phyloP scores from a whole-genome alignment of 345 rosid genomes.

The Orychophragmus violaceus region DNA sequence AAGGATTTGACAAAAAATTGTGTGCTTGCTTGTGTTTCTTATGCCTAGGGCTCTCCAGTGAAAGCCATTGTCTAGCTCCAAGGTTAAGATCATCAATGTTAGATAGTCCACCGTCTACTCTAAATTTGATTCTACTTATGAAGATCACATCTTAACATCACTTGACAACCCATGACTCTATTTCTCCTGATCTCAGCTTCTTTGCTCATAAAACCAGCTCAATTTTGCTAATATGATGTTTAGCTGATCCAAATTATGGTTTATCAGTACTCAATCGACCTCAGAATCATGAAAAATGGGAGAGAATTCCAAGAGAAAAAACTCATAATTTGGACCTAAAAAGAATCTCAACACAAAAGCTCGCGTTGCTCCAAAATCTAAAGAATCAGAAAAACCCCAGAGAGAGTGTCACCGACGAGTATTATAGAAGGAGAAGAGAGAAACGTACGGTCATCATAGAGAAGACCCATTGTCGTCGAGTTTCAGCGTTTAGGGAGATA shows the following conservation, averaged over 20 bases:
- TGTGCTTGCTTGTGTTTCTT: background rate
- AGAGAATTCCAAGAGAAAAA: background rate
- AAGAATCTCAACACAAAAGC: background rate
- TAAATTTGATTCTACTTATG: background rate
- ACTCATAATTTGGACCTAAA: background rate
- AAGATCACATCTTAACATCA: background rate
- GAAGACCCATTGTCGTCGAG: constrained; percentile 80
- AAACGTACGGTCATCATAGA: constrained; percentile 61
- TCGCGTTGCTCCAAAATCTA: background rate
- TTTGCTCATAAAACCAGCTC: background rate
- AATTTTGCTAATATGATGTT: background rate
- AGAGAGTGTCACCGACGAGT: background rate
- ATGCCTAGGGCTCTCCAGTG: background rate
- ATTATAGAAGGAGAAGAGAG: background rate
- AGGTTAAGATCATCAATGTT: background rate
- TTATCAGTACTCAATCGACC: background rate
- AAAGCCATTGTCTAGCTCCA: background rate
- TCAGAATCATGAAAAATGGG: background rate
- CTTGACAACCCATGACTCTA: background rate
- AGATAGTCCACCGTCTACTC: background rate
- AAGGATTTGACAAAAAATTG: background rate
- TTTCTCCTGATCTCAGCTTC: background rate
- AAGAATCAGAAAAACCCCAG: background rate
- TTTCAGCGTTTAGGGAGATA: constrained; percentile 69
- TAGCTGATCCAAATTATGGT: background rate